Percentiles rank a stretch among this genome's conserved stretches.
phyloP scores from a whole-genome alignment of 306 rosid genomes.

The Begonia peltatifolia region DNA sequence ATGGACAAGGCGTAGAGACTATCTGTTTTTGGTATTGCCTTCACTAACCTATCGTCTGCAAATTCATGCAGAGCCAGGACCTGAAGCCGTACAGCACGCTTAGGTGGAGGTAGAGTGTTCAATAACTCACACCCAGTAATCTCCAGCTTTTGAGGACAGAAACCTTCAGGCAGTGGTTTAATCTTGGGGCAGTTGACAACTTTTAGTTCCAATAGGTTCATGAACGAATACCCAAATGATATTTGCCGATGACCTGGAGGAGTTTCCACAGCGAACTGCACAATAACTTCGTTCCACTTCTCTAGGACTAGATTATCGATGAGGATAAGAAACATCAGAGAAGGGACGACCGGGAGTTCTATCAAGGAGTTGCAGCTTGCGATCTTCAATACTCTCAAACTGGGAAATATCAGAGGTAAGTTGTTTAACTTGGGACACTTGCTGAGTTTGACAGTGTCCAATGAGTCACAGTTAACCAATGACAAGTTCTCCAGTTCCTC shows the following conservation, averaged over 20 bases:
- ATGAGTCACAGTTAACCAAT: neutral
- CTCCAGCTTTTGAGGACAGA: conserved; percentile 7
- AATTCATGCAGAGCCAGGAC: conserved; percentile 6
- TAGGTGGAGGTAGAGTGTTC: neutral
- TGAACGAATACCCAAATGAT: neutral
- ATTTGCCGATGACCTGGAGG: neutral
- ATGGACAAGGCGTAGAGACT: conserved; percentile 5
- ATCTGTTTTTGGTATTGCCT: neutral
- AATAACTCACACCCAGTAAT: conserved; percentile 3
- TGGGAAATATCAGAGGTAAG: neutral
- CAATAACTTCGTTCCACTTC: conserved; percentile 2
- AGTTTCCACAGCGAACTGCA: neutral
- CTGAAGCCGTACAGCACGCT: neutral
- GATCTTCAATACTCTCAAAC: conserved; percentile 3
- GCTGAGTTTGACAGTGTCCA: neutral
- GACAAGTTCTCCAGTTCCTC: conserved; percentile 5
- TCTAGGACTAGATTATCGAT: conserved; percentile 9
- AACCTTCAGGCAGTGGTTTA: neutral
- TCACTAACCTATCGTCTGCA: conserved; percentile 1
- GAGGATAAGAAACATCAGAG: neutral
- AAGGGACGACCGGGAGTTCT: neutral
- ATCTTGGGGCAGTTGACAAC: conserved; percentile 11
- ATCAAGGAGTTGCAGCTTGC: conserved; percentile 4
- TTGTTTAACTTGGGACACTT: conserved; percentile 5
- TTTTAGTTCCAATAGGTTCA: neutral